phyloP scores from a whole-genome alignment of 2,329 filamentous ascomycete genomes.

The Diaporthe caulivora region DNA sequence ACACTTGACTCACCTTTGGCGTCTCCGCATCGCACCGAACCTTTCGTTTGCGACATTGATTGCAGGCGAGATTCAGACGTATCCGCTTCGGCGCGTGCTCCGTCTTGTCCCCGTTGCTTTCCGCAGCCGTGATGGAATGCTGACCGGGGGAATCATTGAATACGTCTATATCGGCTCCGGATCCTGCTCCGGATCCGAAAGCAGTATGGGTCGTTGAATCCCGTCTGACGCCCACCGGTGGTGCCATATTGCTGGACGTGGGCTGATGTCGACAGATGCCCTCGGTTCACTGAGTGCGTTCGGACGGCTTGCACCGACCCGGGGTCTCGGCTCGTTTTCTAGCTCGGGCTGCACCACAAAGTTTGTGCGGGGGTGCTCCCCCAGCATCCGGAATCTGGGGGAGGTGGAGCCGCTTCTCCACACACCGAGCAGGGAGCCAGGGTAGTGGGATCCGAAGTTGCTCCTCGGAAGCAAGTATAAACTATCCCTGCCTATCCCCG shows the following conservation, averaged over 20 bases:
- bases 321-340: conserved; percentile 26
- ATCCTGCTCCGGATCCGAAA: conserved; percentile 11
- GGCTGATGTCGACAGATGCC: conserved; percentile 22
- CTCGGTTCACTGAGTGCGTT: neutral
- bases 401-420: conserved; percentile 9
- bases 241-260: conserved; percentile 4
- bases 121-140: neutral
- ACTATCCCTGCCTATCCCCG: neutral
- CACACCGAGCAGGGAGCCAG: conserved; percentile 1
- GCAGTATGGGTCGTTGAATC: conserved; percentile 4
- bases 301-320: conserved; percentile 20
- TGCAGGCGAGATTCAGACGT: conserved; percentile 44
- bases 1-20: conserved; percentile 38
- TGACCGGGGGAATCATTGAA: conserved; percentile 3
- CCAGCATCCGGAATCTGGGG: conserved; percentile 25
- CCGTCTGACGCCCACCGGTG: conserved; percentile 1
- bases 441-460: neutral
- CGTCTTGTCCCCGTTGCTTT: neutral
- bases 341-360: conserved; percentile 1
- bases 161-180: conserved; percentile 10
- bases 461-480: conserved; percentile 5
- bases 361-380: conserved; percentile 2
- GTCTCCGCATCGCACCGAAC: conserved; percentile 47
- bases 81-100: conserved; percentile 39
- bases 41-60: conserved; percentile 48